Evolutionary conservation across 768 basidiomycete species (phyloP).

Genomic region (Pleurotus tuber-regium): DNA sequence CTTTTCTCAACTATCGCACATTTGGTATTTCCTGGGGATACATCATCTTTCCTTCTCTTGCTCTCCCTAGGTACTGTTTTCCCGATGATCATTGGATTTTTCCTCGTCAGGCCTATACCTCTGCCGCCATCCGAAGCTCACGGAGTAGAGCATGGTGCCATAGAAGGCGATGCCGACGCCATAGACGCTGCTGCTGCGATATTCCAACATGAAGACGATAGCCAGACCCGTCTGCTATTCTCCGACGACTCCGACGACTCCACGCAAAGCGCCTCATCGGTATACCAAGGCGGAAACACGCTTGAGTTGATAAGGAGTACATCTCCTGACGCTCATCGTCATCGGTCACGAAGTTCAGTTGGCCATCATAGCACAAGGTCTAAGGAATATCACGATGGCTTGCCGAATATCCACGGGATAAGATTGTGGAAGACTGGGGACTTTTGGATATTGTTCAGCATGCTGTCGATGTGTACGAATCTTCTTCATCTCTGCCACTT

Average conservation of each 20-base stretch:
- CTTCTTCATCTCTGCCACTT: neutral
- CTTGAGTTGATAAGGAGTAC: conserved; percentile 1
- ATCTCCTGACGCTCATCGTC: neutral
- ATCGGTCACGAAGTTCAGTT: neutral
- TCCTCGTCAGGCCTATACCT: conserved; percentile 71
- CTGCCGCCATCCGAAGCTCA: conserved; percentile 36
- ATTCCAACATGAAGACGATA: conserved; percentile 17
- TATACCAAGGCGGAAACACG: conserved; percentile 15
- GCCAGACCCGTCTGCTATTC: conserved; percentile 10
- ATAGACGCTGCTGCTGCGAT: conserved; percentile 7
- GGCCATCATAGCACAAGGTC: neutral
- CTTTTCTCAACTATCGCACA: conserved; percentile 80
- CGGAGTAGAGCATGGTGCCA: conserved; percentile 14
- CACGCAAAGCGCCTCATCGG: conserved; percentile 4
- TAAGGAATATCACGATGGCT: conserved; percentile 2
- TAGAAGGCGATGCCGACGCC: conserved; percentile 12
- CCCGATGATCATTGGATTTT: conserved; percentile 77
- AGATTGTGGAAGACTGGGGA: conserved; percentile 19
- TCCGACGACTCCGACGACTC: conserved; percentile 8
- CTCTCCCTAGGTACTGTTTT: conserved; percentile 76
- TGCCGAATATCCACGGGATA: conserved; percentile 22
- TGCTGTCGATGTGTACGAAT: conserved; percentile 55
- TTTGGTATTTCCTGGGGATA: conserved; percentile 70
- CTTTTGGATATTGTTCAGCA: conserved; percentile 36
- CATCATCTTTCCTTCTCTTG: conserved; percentile 71